Percentiles rank a stretch among this genome's conserved stretches.
phyloP scores from a whole-genome alignment of 192 early-diverging fungal genomes.

The Jimgerdemannia lactiflua region DNA sequence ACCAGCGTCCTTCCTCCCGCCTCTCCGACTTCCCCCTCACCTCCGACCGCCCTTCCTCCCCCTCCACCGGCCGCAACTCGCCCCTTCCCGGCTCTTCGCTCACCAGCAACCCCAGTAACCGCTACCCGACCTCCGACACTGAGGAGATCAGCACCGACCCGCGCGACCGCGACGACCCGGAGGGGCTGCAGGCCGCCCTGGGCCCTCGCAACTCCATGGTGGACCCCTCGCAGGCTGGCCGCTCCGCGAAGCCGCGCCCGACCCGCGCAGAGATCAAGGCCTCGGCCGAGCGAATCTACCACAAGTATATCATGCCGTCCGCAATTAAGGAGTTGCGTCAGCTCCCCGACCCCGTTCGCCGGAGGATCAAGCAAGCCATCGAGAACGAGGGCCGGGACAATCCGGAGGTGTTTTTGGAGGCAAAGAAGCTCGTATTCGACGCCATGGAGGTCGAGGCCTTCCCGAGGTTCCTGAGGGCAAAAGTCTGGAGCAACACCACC shows the following conservation, averaged over 20 bases:
- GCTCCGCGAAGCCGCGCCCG: constrained; percentile 11
- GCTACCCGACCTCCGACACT: not conserved
- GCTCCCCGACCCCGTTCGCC: constrained; percentile 36
- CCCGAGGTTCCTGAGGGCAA: constrained; percentile 51
- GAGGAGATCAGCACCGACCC: not conserved
- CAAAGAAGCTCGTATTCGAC: constrained; percentile 49
- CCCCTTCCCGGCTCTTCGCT: not conserved
- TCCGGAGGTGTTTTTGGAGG: constrained; percentile 51
- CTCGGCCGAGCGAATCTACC: constrained; percentile 53
- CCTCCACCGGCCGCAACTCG: not conserved
- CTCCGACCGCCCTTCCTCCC: not conserved
- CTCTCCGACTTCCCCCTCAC: constrained; percentile 5
- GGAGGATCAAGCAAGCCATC: constrained; percentile 17
- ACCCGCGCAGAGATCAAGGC: constrained; percentile 47
- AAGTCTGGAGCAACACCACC: constrained; percentile 56
- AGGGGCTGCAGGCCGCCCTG: not conserved
- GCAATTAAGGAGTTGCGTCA: constrained; percentile 45
- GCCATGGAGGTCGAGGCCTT: constrained; percentile 50
- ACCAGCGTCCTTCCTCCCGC: not conserved
- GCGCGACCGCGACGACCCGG: not conserved
- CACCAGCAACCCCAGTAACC: not conserved
- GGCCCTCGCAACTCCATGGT: constrained; percentile 10
- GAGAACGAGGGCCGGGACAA: constrained; percentile 34
- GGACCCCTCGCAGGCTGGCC: not conserved
- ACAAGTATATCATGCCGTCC: constrained; percentile 45